These are phyloP conservation scores for Endoconidiophora polonica DNA, from an alignment of 2,329 filamentous ascomycete genomes.

Conservation along the genomic window DNA sequence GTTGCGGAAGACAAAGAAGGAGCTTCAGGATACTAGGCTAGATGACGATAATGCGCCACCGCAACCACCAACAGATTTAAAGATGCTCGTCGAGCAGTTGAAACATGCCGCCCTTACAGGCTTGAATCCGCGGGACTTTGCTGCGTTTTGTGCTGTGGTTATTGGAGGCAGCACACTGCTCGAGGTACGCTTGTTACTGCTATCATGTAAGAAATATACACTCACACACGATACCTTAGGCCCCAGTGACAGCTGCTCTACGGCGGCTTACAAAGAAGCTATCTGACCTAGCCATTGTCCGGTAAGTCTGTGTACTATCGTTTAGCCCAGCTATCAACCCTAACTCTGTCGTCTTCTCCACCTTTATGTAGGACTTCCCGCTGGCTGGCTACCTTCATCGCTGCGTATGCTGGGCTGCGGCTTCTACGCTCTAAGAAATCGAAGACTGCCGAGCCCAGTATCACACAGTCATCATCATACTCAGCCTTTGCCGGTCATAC, in stretches of 20 bases:
- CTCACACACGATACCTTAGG: slow-evolving; percentile 2
- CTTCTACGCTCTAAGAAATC: slow-evolving; percentile 40
- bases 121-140: slow-evolving; percentile 39
- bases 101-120: slow-evolving; percentile 30
- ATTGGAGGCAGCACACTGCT: slow-evolving; percentile 44
- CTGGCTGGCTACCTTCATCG: slow-evolving; percentile 42
- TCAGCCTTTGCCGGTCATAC: slow-evolving; percentile 31
- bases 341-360: too few relatives aligned
- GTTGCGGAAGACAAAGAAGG: too few relatives aligned
- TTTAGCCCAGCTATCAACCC: too few relatives aligned
- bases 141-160: slow-evolving; percentile 43
- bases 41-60: not conserved
- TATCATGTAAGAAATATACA: not conserved
- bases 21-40: too few relatives aligned
- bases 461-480: slow-evolving; percentile 21
- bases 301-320: not conserved
- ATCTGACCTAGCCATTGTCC: slow-evolving; percentile 4
- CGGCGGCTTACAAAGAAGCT: slow-evolving; percentile 7
- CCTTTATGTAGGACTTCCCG: slow-evolving; percentile 14
- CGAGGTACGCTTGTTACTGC: slow-evolving; percentile 25
- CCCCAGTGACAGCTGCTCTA: slow-evolving; percentile 7
- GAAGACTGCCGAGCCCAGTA: slow-evolving; percentile 15
- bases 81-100: slow-evolving; percentile 4
- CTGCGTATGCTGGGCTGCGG: slow-evolving; percentile 39
- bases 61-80: not conserved